Base-by-base conservation (phyloP, 2,329 filamentous ascomycete genomes). In the Grosmannia serpens region DNA sequence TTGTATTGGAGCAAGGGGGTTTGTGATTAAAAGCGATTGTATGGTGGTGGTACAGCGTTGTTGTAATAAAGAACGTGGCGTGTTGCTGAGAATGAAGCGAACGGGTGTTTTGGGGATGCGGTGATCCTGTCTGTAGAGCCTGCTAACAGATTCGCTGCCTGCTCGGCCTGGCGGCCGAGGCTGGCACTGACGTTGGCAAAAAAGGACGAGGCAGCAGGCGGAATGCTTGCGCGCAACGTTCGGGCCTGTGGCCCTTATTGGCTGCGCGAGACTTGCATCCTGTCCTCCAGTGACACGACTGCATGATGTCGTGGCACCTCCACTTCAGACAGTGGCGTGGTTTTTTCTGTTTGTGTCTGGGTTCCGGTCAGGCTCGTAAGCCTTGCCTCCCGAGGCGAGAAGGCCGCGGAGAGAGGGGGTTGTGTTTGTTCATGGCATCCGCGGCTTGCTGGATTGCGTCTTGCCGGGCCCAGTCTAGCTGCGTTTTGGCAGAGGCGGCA, bases 401-500 rank as follows among this genome's bases (percentile, higher is more conserved):
- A 9, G 20, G 41, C 41, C 20, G 41, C 41, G n/a, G 41, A 44
- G 20, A n/a, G 41, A 1, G 5, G 17, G 41, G 20, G 41, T 44
- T 44, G 41, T 44, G 17, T 44, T 8, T 22, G 20, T 44, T 44
- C 20, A 20, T 44, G 41, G 20, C 20, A 22, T 44, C 41, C 20
- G 20, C 20, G 41, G 20, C 10, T 22, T 44, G 41, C 41, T 9
- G 8, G 41, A 44, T 20, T n/a, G 41, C 6, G 6, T 6, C 10
- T 33, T 33, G 5, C 31, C 31, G 31, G 31, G 31, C 10, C 31
- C 24, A 9, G 53, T 9, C 68, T 82, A 82, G 65, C 74, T 75
- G 67, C 78, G 76, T 74, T 83, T 85, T 69, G 83, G 83, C 62
- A 85, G 79, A 71, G 82, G 80, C 70, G 83, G 83, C 57, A 85